These are phyloP conservation scores for Rhizophagus sp. DNA, from an alignment of 192 early-diverging fungal species.

Conservation along the genomic window DNA sequence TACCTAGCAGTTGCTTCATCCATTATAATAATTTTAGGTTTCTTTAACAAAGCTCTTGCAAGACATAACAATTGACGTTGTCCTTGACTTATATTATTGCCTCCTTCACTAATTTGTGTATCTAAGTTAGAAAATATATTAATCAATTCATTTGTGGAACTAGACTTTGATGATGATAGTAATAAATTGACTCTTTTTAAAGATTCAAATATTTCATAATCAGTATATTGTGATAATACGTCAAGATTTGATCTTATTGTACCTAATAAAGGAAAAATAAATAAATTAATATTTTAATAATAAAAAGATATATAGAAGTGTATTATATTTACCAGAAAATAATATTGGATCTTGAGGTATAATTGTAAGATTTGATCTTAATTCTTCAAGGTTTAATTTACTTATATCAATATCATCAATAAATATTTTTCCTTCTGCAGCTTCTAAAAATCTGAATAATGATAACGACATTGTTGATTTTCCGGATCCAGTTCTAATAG, in stretches of 20 bases:
- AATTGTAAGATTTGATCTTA: slow-evolving; percentile 67
- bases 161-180: slow-evolving; percentile 29
- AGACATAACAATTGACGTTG: slow-evolving; percentile 85
- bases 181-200: slow-evolving; percentile 66
- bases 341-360: slow-evolving; percentile 80
- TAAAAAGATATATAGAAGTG: background rate
- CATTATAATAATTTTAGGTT: slow-evolving; percentile 55
- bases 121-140: slow-evolving; percentile 54
- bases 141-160: slow-evolving; percentile 4
- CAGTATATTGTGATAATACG: slow-evolving; percentile 66
- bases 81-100: slow-evolving; percentile 78
- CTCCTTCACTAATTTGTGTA: slow-evolving; percentile 63
- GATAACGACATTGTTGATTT: slow-evolving; percentile 78
- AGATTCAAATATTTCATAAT: slow-evolving; percentile 65
- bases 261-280: slow-evolving; percentile 32
- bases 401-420: slow-evolving; percentile 83
- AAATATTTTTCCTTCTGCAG: slow-evolving; percentile 62
- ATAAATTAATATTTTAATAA: background rate
- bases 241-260: slow-evolving; percentile 81
- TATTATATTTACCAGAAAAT: slow-evolving; percentile 38
- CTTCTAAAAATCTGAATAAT: slow-evolving; percentile 82
- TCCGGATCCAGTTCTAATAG: slow-evolving; percentile 55
- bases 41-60: slow-evolving; percentile 77
- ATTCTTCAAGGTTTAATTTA: slow-evolving; percentile 71
- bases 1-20: slow-evolving; percentile 53